Evolutionary conservation across 805 yeast species (phyloP), one percentile per base, ranked within the genome.

Genomic region (Pichia exigua): DNA sequence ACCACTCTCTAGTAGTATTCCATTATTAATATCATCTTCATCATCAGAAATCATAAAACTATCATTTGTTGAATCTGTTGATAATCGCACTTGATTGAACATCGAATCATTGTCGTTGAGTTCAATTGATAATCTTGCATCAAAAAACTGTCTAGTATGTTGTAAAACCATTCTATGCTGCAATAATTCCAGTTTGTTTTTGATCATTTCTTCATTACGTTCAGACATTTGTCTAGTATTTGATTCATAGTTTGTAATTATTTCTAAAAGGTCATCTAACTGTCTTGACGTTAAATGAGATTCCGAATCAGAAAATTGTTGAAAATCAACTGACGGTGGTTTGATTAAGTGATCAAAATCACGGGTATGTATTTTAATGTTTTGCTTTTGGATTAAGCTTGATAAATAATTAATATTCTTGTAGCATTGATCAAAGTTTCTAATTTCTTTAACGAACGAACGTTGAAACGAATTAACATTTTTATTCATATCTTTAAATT

Each of bases 391-490:
- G 47, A 86, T 74, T 46, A 81, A 74, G 1, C 68, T 61, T 54
- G 75, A 74, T 59, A 80, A 68, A 56, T 72, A 78, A 39, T 86
- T 74, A 50, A 83, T 77, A 67, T 92, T 98, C 55, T 97, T 83
- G 67, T 90, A 88, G n/a, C 85, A 79, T 64, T 89, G 86, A 67
- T 92, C 97, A 49, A 87, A 73, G 52, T 78, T 76, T 61, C 96
- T 81, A 55, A 89, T 81, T 62, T 94, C 98, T 62, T 83, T 81
- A 52, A 94, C 97, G 67, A 86, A 94, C 2, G 92, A 76, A 56
- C 99, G 79, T 71, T 92, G 98, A 71, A 94, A 94, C 32, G 87
- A 78, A 59, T 82, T 83, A 44, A 88, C 86, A 56, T 82, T 81
- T 49, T 82, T 71, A 69, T 94, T 94, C 72, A 88, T 74, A 68